Base-by-base conservation (phyloP, 2,329 filamentous ascomycete genomes). In the Botryosphaeria dothidea region DNA sequence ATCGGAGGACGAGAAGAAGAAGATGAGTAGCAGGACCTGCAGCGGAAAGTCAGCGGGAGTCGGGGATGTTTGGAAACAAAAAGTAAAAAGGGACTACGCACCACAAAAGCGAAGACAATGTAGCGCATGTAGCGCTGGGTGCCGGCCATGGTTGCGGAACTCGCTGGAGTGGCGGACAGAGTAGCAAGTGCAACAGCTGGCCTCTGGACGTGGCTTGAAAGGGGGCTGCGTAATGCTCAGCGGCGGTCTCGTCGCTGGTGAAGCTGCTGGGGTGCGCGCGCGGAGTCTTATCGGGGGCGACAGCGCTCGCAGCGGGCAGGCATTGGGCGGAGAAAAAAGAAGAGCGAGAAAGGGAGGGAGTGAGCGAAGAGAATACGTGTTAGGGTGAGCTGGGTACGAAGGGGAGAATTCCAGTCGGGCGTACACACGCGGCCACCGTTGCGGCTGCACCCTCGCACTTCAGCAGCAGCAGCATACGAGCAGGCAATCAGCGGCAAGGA, bases 101-200 rank as follows among this genome's bases (percentile, higher is more conserved):
- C 93, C 75, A 96, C 90, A 74, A 93, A 85, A 66, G 92, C 91
- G 74, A 96, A 88, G 75, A 95, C 84, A 77, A 97, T 82, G 75
- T 88, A 89, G 71, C 87, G 85, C 69, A 87, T 73, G 74, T 92
- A 92, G 80, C 91, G 89, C 79, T 89, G 87, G 70, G 86, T 88
- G 76, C 88, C 88, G 66, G 88, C 86, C 80, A 88, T 89, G 83
- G 85, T 86, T 45, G 43, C 11, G 19, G 15, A n/a, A 21, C 13
- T 3, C 34, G 34, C 19, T 27, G 25, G 8, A 9, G 34, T 19
- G 19, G 46, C 11, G 7, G 46, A 23, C 27, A 17, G 34, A 61
- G 21, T 23, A 27, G 48, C 21, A 15, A 29, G 23, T n/a, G 25
- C 36, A 17, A 31, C n/a, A 58, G 54, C 23, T 43, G 23, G 15